Conservation (phyloP, 2,329 filamentous ascomycete genomes). For the Capronia coronata region DNA sequence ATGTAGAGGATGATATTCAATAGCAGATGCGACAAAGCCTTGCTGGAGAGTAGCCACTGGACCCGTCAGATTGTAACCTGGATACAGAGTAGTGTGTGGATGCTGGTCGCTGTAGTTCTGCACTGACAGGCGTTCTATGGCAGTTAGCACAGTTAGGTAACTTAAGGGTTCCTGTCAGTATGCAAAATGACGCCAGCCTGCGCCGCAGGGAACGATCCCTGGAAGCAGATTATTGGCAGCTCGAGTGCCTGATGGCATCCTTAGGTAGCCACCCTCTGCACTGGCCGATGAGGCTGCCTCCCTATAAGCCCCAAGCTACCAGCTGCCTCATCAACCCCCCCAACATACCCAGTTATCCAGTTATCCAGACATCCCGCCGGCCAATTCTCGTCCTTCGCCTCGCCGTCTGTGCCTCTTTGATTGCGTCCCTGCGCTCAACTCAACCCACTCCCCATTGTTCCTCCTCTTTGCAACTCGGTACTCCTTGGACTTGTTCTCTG, state of each 20-base stretch:
- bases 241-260: not conserved
- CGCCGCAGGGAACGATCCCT: not conserved
- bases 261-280: not conserved
- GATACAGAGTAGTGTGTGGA: too few species aligned
- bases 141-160: too few species aligned
- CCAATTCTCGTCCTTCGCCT: not conserved
- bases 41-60: too few species aligned
- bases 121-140: too few species aligned
- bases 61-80: too few species aligned
- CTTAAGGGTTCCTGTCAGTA: not conserved
- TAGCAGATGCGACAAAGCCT: too few species aligned
- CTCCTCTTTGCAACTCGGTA: not conserved
- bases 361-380: not conserved
- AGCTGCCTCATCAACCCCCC: too few species aligned
- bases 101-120: too few species aligned
- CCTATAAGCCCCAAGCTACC: too few species aligned
- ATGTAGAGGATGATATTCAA: too few species aligned
- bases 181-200: conserved; percentile 20
- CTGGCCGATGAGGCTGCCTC: not conserved
- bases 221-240: not conserved
- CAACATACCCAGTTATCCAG: not conserved
- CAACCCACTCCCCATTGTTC: not conserved
- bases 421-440: not conserved
- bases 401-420: not conserved
- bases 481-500: conserved; percentile 2